These are phyloP conservation scores for Marsdenia floribunda DNA, from an alignment of 257 asterid species.

Conservation along the genomic window DNA sequence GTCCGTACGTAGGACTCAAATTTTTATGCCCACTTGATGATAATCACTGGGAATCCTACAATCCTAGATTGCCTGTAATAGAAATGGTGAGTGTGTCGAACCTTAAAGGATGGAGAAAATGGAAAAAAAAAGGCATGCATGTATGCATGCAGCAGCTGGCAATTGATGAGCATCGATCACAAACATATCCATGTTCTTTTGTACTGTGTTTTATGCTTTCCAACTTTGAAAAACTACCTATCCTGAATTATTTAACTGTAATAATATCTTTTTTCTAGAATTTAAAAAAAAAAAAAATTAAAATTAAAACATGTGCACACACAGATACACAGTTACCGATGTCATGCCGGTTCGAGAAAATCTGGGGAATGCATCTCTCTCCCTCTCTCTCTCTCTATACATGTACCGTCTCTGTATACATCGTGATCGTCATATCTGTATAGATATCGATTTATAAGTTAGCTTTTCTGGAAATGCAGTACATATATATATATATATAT, in stretches of 20 bases:
- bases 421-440: neutral
- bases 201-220: constrained; percentile 2
- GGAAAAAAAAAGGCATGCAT: constrained; percentile 15
- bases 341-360: constrained; percentile 6
- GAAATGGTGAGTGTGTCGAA: constrained; percentile 25
- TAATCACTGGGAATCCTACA: constrained; percentile 2
- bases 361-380: neutral
- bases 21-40: constrained; percentile 12
- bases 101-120: constrained; percentile 22
- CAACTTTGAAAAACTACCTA: neutral
- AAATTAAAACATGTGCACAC: neutral
- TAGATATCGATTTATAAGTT: neutral
- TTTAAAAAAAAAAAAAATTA: too few relatives aligned
- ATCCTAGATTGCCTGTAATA: constrained; percentile 4
- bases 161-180: too few relatives aligned
- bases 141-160: neutral
- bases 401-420: neutral
- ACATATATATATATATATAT: neutral
- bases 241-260: neutral
- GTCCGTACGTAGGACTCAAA: too few relatives aligned
- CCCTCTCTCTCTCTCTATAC: constrained; percentile 2
- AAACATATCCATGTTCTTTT: neutral
- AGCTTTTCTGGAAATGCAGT: neutral
- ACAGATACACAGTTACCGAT: neutral
- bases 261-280: neutral